A percentile compares a stretch with the other conserved stretches of the same genome.
Evolutionary conservation across 2,329 filamentous ascomycete genomes (phyloP).

Genomic region (Akanthomyces muscarius): DNA sequence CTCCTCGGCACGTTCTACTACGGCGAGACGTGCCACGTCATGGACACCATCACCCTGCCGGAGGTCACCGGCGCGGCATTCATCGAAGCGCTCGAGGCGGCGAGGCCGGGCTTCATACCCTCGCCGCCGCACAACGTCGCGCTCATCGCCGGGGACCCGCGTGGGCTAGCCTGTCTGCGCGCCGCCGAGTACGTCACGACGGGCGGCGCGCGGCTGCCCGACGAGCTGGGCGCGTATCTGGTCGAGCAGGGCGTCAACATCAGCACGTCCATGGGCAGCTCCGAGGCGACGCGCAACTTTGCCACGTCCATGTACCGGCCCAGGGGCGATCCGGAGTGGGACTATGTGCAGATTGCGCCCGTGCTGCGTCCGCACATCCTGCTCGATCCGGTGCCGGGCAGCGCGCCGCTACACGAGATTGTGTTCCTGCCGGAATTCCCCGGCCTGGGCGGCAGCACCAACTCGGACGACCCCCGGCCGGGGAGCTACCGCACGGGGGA

Average conservation of each 20-base stretch:
- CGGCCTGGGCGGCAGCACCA: neutral
- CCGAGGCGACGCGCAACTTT: slow-evolving; percentile 7
- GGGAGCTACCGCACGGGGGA: slow-evolving; percentile 1
- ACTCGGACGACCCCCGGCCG: neutral
- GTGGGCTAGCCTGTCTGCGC: slow-evolving; percentile 1
- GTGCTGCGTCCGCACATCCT: neutral
- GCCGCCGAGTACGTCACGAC: slow-evolving; percentile 6
- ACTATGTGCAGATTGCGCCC: slow-evolving; percentile 1
- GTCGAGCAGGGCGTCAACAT: neutral
- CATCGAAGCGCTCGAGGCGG: slow-evolving; percentile 5
- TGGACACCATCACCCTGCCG: slow-evolving; percentile 1
- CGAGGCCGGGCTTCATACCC: neutral
- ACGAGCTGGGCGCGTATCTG: neutral
- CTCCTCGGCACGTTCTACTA: neutral
- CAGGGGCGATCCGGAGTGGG: neutral
- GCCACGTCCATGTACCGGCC: slow-evolving; percentile 7
- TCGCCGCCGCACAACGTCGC: slow-evolving; percentile 5
- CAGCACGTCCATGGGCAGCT: slow-evolving; percentile 2
- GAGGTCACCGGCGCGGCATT: neutral
- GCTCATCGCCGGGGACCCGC: neutral
- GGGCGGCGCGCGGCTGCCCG: neutral
- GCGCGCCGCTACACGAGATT: neutral
- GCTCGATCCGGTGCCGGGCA: slow-evolving; percentile 4
- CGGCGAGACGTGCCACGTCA: neutral
- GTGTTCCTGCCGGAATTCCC: neutral